Base-by-base conservation (phyloP, 768 basidiomycete species). In the Dacryopinax spathularia region DNA sequence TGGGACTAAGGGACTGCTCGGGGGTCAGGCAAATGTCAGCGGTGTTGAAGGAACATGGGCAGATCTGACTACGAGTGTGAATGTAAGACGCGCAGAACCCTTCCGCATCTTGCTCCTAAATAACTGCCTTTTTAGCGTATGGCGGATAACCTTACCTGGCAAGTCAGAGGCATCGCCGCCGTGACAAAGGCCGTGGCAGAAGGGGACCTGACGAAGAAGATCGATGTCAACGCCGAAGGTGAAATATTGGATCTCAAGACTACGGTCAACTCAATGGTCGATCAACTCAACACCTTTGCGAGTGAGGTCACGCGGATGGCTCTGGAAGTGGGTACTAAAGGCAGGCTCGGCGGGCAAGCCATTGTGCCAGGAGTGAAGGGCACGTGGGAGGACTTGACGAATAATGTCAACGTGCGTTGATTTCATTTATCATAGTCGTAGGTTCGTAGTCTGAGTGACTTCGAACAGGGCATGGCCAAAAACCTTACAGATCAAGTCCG, bases 401-500 rank as follows among this genome's bases (percentile, higher is more conserved):
- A 56, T 63, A 90, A 89, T 64, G 92, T 96, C 70, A 96, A 96
- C 73, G 88, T 90, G 71, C 61, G 82, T 79, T 1, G 64, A 65
- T 22, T 34, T 29, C n/a, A n/a, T n/a, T n/a, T n/a, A n/a, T n/a
- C n/a, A n/a, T n/a, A n/a, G n/a, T n/a, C n/a, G n/a, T n/a, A n/a
- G n/a, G n/a, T n/a, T n/a, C n/a, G n/a, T n/a, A n/a, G n/a, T n/a
- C n/a, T n/a, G n/a, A n/a, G n/a, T n/a, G n/a, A n/a, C 37, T 39
- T 16, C 22, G 60, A 88, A 75, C 68, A 89, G 88, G 87, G 87
- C 84, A 91, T 91, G 88, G 89, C 89, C 1, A 84, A 80, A 39
- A 91, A 91, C 70, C 74, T 91, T 69, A 90, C 88, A 1, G 83
- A 87, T 70, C 88, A 91, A 79, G 90, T 91, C 61, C 85, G 93